Conservation (phyloP, 2,329 filamentous ascomycete species). For the Sporothrix sp. region DNA sequence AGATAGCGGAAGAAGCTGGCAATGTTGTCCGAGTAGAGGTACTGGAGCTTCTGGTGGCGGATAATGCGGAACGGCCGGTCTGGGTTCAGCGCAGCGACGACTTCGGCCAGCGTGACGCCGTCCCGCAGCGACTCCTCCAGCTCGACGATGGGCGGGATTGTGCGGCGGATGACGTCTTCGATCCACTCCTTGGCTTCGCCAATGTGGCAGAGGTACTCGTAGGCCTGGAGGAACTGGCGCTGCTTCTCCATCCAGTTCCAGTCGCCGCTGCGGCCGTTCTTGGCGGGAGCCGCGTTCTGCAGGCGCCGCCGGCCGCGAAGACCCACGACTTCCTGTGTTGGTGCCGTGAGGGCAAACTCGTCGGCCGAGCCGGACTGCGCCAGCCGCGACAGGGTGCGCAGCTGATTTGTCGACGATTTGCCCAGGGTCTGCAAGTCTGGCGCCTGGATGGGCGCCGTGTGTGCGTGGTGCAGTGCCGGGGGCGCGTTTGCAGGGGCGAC, state of each 20-base stretch:
- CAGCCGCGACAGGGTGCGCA: conserved; percentile 76
- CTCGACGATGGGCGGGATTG: conserved; percentile 85
- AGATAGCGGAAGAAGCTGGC: conserved; percentile 92
- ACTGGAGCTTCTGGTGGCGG: conserved; percentile 74
- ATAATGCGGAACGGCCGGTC: conserved; percentile 73
- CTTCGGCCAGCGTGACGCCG: conserved; percentile 87
- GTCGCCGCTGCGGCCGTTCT: conserved; percentile 58
- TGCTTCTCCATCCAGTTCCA: conserved; percentile 99
- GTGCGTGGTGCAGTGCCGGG: conserved; percentile 30
- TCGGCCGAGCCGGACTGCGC: conserved; percentile 66
- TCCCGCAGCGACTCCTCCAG: conserved; percentile 86
- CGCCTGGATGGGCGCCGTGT: conserved; percentile 43
- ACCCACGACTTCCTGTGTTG: conserved; percentile 78
- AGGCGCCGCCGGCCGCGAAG: conserved; percentile 74
- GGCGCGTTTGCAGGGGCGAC: conserved; percentile 25
- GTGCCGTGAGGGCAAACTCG: conserved; percentile 69
- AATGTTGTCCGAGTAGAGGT: conserved; percentile 95
- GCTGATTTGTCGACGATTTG: conserved; percentile 80
- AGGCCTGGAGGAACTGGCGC: conserved; percentile 88
- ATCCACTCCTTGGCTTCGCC: conserved; percentile 99
- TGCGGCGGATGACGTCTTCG: conserved; percentile 73
- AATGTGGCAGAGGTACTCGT: conserved; percentile 97
- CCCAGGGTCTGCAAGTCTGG: conserved; percentile 75
- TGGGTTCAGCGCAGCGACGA: conserved; percentile 81
- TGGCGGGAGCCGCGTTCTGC: conserved; percentile 47